Conservation (phyloP, 495 filamentous ascomycete species). For the Daldinia vernicosa region DNA sequence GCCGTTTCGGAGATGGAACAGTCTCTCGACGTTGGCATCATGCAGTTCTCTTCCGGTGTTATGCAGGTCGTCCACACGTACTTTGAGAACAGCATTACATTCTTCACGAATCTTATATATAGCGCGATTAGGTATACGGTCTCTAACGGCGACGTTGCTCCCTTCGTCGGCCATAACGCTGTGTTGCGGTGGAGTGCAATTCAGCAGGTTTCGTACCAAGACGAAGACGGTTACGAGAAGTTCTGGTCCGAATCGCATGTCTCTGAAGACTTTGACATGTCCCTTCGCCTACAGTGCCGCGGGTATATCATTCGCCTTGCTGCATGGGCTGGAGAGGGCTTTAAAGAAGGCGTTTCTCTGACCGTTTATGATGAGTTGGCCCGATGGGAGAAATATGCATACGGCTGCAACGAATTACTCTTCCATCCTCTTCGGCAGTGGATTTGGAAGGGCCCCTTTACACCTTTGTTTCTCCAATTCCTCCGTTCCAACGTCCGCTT, state of each 20-base stretch:
- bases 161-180: slow-evolving; percentile 83
- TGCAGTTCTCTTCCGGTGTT: slow-evolving; percentile 83
- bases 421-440: slow-evolving; percentile 77
- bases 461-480: slow-evolving; percentile 75
- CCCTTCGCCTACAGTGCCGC: slow-evolving; percentile 74
- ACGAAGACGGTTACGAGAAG: slow-evolving; percentile 75
- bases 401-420: slow-evolving; percentile 85
- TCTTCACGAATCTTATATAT: slow-evolving; percentile 87
- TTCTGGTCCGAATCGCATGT: slow-evolving; percentile 87
- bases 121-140: slow-evolving; percentile 80
- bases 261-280: slow-evolving; percentile 89
- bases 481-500: slow-evolving; percentile 76
- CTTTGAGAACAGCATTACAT: slow-evolving; percentile 81
- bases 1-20: slow-evolving; percentile 83
- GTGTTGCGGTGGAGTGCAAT: slow-evolving; percentile 82
- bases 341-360: slow-evolving; percentile 85
- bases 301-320: slow-evolving; percentile 80
- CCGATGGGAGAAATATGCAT: slow-evolving; percentile 88
- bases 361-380: slow-evolving; percentile 87
- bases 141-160: slow-evolving; percentile 82
- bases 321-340: slow-evolving; percentile 76
- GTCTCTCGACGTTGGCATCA: slow-evolving; percentile 80
- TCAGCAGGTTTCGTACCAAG: slow-evolving; percentile 75
- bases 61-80: slow-evolving; percentile 81
- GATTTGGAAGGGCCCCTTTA: slow-evolving; percentile 74